These are phyloP conservation scores for Linnemannia exigua DNA, from an alignment of 192 early-diverging fungal species.

Conservation along the genomic window DNA sequence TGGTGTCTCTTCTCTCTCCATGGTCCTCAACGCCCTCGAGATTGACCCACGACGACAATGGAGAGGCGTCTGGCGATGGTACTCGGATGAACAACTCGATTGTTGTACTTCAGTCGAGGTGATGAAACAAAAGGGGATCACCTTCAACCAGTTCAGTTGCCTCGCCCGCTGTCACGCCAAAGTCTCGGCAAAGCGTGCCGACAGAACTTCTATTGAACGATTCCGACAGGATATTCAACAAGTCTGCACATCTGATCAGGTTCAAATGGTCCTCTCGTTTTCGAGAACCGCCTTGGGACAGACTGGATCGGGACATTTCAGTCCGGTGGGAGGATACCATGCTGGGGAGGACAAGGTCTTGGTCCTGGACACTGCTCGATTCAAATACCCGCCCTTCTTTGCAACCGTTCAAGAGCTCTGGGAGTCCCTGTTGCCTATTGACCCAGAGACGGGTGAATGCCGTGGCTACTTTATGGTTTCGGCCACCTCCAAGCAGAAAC, in stretches of 20 bases:
- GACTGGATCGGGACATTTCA: constrained; percentile 87
- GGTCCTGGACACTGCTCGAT: constrained; percentile 88
- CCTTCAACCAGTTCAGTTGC: constrained; percentile 91
- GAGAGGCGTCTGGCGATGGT: constrained; percentile 89
- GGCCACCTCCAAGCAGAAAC: constrained; percentile 34
- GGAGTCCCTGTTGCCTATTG: constrained; percentile 84
- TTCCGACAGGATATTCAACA: constrained; percentile 81
- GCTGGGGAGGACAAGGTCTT: constrained; percentile 77
- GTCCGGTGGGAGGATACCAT: constrained; percentile 88
- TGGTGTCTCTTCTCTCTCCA: constrained; percentile 90
- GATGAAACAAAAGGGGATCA: constrained; percentile 86
- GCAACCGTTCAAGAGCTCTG: constrained; percentile 78
- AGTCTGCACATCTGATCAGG: constrained; percentile 74
- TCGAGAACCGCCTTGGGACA: constrained; percentile 80
- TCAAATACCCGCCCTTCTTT: constrained; percentile 95
- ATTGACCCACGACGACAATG: constrained; percentile 88
- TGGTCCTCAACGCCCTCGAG: constrained; percentile 93
- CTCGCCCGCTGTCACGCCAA: constrained; percentile 88
- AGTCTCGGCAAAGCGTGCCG: constrained; percentile 81
- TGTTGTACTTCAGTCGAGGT: constrained; percentile 77
- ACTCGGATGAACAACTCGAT: constrained; percentile 77
- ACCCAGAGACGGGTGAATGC: constrained; percentile 83
- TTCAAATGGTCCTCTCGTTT: constrained; percentile 92
- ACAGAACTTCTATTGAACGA: constrained; percentile 74
- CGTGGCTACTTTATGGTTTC: constrained; percentile 91